Base-by-base conservation (phyloP, 495 filamentous ascomycete species). In the Penicillium salamii region DNA sequence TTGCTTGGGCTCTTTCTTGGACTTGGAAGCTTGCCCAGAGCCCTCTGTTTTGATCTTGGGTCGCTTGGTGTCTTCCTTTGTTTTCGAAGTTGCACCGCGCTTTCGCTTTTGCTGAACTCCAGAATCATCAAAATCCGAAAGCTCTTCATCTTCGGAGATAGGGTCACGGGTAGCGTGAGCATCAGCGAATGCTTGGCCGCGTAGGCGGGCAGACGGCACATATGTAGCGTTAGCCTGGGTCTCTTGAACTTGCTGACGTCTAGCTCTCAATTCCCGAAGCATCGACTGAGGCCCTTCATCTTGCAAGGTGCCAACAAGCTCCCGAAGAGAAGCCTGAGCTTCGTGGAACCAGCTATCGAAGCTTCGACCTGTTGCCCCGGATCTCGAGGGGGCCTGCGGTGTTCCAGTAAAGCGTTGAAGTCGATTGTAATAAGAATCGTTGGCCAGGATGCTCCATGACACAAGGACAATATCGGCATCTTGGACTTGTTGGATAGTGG, bases 381-480 rank as follows among this genome's bases (percentile, higher is more conserved):
- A 59, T 69, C 2, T 51, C 34, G 7, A 75, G 72, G 23, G 62
- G 60, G 19, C 61, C 52, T n/a, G 76, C 69, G 28, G 75, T 65
- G 11, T 39, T 15, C 76, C 80, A 1, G 79, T 73, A 47, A 86
- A 79, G 9, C 62, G 48, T 18, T 79, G 70, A 35, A 86, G 54
- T 9, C 58, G 62, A n/a, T 61, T 40, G 14, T 78, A 70, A 51
- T 88, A 88, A 2, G 32, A 33, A 0, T 65, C 55, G 12, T 58
- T 65, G 13, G 62, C 68, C 17, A 86, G 68, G 1, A 86, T 14
- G 1, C 50, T 49, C 64, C 65, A 78, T 37, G 71, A 70, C 28
- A 83, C 58, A 31, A 90, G 68, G 45, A 89, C 74, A 31, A 88
- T 73, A 31, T 78, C 69, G 1, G 82, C 79, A 0, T 63, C n/a